A percentile compares a stretch with the other conserved stretches of the same genome.
Evolutionary conservation across 2,329 filamentous ascomycete species (phyloP).

Genomic region (Stagonosporopsis tanaceti): DNA sequence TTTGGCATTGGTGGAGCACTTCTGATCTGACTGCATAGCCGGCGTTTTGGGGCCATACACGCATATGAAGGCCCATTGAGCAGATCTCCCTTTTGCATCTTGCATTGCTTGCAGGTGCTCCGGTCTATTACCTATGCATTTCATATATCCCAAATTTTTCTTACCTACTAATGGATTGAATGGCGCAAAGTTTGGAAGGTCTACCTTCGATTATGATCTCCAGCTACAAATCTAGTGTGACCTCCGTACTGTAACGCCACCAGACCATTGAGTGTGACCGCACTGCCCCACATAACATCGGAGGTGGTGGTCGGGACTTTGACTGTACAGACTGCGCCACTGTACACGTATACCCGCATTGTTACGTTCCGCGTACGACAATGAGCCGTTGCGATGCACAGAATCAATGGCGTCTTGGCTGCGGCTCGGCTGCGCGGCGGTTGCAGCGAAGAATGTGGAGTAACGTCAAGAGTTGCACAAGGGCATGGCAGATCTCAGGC

Average conservation of each 20-base stretch:
- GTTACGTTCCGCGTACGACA: constrained; percentile 15
- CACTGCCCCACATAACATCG: not conserved
- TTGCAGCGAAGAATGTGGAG: constrained; percentile 10
- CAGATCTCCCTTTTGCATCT: not conserved
- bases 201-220: no score
- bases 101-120: constrained; percentile 11
- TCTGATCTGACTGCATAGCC: constrained; percentile 16
- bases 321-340: not conserved
- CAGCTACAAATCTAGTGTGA: not conserved
- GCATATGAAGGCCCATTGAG: not conserved
- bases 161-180: not conserved
- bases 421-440: constrained; percentile 11
- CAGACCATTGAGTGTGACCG: not conserved
- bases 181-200: no score
- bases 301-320: not conserved
- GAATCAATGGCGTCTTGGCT: constrained; percentile 12
- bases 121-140: not conserved
- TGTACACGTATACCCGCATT: constrained; percentile 15
- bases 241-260: not conserved
- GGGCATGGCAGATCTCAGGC: constrained; percentile 13
- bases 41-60: constrained; percentile 6
- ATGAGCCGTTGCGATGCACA: not conserved
- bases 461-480: constrained; percentile 17
- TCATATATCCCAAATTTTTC: not conserved
- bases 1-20: not conserved